These are phyloP conservation scores for Mycena haematopus DNA, from an alignment of 768 basidiomycete genomes.

Conservation along the genomic window DNA sequence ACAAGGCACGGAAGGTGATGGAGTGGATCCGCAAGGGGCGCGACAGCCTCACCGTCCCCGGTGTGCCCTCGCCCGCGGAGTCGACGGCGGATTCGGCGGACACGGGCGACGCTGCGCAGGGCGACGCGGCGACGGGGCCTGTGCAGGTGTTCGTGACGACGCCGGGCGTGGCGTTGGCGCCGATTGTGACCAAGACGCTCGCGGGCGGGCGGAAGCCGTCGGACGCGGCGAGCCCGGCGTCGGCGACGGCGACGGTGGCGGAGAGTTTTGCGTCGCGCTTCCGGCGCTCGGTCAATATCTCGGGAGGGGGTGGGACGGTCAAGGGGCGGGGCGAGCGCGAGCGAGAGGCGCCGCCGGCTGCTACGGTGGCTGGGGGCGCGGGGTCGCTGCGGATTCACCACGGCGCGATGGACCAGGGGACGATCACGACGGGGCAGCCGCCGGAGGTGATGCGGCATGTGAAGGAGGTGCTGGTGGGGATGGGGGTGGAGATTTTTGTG, in stretches of 20 bases:
- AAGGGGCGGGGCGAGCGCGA: conserved; percentile 33
- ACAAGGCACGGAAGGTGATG: conserved; percentile 95
- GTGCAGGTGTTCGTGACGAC: conserved; percentile 51
- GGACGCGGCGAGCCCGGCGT: conserved; percentile 41
- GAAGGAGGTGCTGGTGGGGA: conserved; percentile 75
- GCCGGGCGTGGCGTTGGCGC: conserved; percentile 27
- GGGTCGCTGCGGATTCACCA: conserved; percentile 81
- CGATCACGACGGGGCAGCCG: conserved; percentile 83
- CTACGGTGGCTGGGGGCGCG: conserved; percentile 43
- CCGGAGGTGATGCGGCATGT: conserved; percentile 90
- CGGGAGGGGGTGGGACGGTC: conserved; percentile 25
- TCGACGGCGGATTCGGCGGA: conserved; percentile 17
- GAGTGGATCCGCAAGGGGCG: conserved; percentile 84
- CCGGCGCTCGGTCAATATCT: conserved; percentile 56
- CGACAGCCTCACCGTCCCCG: conserved; percentile 26
- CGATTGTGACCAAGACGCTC: conserved; percentile 32
- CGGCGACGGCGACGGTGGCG: conserved; percentile 44
- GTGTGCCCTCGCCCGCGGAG: conserved; percentile 16
- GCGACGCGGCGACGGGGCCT: conserved; percentile 38
- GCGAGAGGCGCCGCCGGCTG: conserved; percentile 35
- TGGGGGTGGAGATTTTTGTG: conserved; percentile 89
- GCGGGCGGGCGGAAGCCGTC: conserved; percentile 38
- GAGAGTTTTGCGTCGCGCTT: conserved; percentile 55
- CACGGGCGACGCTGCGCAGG: conserved; percentile 22
- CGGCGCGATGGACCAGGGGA: conserved; percentile 90